Evolutionary conservation across 2,329 filamentous ascomycete genomes (phyloP).

Genomic region (Exserohilum turcica): DNA sequence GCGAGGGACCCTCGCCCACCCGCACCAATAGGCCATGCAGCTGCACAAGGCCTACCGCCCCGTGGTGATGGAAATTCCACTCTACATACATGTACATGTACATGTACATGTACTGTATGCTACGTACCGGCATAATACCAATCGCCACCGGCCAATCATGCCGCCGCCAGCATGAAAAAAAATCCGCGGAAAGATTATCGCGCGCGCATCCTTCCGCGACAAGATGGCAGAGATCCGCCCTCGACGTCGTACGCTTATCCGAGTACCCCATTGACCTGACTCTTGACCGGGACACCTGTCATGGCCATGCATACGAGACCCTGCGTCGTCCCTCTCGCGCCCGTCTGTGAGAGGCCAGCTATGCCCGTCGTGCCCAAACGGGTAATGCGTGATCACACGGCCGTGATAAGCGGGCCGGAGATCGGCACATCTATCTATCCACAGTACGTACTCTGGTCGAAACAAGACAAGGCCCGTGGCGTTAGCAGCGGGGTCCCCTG

Average conservation of each 20-base stretch:
- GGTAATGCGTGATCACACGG: conserved; percentile 14
- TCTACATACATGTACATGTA: no score
- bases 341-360: not conserved
- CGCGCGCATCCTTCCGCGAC: not conserved
- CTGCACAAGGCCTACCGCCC: not conserved
- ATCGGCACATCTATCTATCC: conserved; percentile 8
- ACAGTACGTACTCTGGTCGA: not conserved
- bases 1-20: not conserved
- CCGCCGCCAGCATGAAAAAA: not conserved
- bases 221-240: not conserved
- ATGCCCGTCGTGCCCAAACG: conserved; percentile 7
- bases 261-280: conserved; percentile 4
- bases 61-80: no score
- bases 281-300: conserved; percentile 7
- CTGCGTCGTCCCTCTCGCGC: conserved; percentile 1
- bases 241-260: not conserved
- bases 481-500: conserved; percentile 1
- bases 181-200: not conserved
- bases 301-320: conserved; percentile 6
- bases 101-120: no score
- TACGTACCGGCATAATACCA: conserved; percentile 1
- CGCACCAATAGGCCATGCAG: not conserved
- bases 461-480: not conserved
- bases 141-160: not conserved
- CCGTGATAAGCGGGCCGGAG: conserved; percentile 6